These are phyloP conservation scores for Solanum pennellii DNA, from an alignment of 257 asterid species.

Conservation along the genomic window DNA sequence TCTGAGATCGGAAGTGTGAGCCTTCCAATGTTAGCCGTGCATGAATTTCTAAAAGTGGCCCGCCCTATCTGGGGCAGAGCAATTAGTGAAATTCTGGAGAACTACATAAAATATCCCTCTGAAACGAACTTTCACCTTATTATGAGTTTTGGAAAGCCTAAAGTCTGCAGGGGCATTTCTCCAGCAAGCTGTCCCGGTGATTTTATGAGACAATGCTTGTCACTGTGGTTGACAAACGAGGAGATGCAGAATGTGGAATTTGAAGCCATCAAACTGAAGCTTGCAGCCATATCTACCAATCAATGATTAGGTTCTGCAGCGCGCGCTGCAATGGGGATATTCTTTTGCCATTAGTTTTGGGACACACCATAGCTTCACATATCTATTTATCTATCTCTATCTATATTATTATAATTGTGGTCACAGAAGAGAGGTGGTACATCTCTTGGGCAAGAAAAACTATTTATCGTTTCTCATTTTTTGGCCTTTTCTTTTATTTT, in stretches of 20 bases:
- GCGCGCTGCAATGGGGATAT: neutral
- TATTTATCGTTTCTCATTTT: neutral
- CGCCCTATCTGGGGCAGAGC: conserved; percentile 84
- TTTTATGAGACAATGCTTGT: conserved; percentile 45
- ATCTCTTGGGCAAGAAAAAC: neutral
- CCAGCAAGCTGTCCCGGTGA: conserved; percentile 23
- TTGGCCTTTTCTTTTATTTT: neutral
- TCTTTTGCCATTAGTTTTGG: neutral
- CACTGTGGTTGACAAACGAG: conserved; percentile 58
- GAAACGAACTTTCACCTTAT: conserved; percentile 44
- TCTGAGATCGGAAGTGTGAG: conserved; percentile 77
- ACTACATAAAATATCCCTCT: conserved; percentile 51
- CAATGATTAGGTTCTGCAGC: neutral
- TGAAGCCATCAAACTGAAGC: conserved; percentile 42
- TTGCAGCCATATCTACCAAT: conserved; percentile 11
- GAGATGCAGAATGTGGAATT: conserved; percentile 48
- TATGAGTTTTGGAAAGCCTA: conserved; percentile 36
- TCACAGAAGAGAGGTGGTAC: neutral
- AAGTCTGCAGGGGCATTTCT: conserved; percentile 10
- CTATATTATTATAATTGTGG: neutral
- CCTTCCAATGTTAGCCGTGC: conserved; percentile 49
- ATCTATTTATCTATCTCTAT: neutral
- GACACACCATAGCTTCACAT: neutral
- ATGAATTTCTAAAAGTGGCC: conserved; percentile 75
- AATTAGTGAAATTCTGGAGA: conserved; percentile 41